phyloP scores from a whole-genome alignment of 2,329 filamentous ascomycete genomes.

The Nothopassalora personata region DNA sequence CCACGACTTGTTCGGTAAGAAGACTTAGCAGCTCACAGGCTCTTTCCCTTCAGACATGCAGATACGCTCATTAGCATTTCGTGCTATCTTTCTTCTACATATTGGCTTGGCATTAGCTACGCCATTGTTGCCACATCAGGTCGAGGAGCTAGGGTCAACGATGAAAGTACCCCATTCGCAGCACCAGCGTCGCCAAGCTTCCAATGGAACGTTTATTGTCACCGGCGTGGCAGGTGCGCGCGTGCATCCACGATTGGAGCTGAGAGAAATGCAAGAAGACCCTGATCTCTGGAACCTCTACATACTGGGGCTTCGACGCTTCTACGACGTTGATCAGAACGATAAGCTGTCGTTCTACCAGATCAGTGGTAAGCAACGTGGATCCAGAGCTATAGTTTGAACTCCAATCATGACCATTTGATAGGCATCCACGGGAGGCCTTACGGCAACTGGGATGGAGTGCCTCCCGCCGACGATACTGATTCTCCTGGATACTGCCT shows the following conservation, averaged over 20 bases:
- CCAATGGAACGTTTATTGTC: conserved; percentile 20
- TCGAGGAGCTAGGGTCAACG: conserved; percentile 14
- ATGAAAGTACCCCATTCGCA: background rate
- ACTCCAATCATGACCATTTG: background rate
- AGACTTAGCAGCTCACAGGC: background rate
- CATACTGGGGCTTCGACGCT: conserved; percentile 66
- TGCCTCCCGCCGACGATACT: conserved; percentile 45
- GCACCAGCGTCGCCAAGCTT: conserved; percentile 15
- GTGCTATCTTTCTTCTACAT: background rate
- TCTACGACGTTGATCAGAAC: conserved; percentile 62
- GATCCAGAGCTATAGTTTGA: background rate
- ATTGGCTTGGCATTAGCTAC: background rate
- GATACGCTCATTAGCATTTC: background rate
- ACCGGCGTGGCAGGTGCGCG: conserved; percentile 31
- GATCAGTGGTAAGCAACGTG: conserved; percentile 57
- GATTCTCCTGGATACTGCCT: conserved; percentile 66
- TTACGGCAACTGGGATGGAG: conserved; percentile 53
- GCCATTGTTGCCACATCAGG: conserved; percentile 14
- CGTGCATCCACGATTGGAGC: conserved; percentile 53
- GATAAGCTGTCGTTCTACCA: conserved; percentile 70
- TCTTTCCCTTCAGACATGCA: background rate
- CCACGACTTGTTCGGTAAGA: background rate
- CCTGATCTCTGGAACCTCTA: conserved; percentile 70
- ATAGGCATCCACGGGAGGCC: conserved; percentile 77
- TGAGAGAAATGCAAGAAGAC: conserved; percentile 60